These are phyloP conservation scores for Aspergillus nidulans DNA, from an alignment of 495 filamentous ascomycete species.

Conservation along the genomic window DNA sequence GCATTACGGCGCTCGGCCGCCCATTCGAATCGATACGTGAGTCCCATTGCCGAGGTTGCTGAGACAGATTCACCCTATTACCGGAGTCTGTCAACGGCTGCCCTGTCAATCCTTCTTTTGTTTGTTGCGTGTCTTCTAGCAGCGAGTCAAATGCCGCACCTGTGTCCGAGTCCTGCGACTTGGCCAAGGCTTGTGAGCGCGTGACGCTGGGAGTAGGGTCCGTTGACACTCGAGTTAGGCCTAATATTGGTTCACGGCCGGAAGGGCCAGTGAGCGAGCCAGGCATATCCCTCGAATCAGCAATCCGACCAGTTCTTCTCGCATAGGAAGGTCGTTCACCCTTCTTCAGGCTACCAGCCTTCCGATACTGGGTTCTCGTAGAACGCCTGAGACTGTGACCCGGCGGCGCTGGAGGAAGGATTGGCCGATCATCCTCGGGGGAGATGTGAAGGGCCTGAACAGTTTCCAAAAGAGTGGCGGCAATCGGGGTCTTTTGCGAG, in stretches of 20 bases:
- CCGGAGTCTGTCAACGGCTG: slow-evolving; percentile 5
- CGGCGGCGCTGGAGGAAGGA: slow-evolving; percentile 67
- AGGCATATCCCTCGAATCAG: slow-evolving; percentile 55
- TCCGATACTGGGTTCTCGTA: slow-evolving; percentile 86
- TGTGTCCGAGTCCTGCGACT: slow-evolving; percentile 20
- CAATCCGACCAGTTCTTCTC: slow-evolving; percentile 60
- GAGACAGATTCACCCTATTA: slow-evolving; percentile 16
- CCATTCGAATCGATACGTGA: slow-evolving; percentile 45
- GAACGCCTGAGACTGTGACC: slow-evolving; percentile 80
- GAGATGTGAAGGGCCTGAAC: slow-evolving; percentile 46
- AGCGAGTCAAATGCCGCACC: slow-evolving; percentile 28
- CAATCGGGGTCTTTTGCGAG: slow-evolving; percentile 44
- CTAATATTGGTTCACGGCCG: slow-evolving; percentile 48
- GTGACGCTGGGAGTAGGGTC: slow-evolving; percentile 58
- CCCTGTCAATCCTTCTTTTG: slow-evolving; percentile 12
- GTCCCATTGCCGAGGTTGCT: slow-evolving; percentile 39
- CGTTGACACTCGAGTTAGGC: slow-evolving; percentile 66
- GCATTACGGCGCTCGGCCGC: slow-evolving; percentile 37
- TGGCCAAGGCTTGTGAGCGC: slow-evolving; percentile 23
- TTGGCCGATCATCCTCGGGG: slow-evolving; percentile 77
- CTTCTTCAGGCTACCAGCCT: slow-evolving; percentile 74
- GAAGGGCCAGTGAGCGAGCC: slow-evolving; percentile 33
- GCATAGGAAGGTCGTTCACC: slow-evolving; percentile 73
- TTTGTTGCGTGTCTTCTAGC: slow-evolving; percentile 25
- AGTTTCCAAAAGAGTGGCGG: slow-evolving; percentile 26